These are phyloP conservation scores for Wallacemonas sp. DNA, from an alignment of 208 protist species.

Conservation along the genomic window DNA sequence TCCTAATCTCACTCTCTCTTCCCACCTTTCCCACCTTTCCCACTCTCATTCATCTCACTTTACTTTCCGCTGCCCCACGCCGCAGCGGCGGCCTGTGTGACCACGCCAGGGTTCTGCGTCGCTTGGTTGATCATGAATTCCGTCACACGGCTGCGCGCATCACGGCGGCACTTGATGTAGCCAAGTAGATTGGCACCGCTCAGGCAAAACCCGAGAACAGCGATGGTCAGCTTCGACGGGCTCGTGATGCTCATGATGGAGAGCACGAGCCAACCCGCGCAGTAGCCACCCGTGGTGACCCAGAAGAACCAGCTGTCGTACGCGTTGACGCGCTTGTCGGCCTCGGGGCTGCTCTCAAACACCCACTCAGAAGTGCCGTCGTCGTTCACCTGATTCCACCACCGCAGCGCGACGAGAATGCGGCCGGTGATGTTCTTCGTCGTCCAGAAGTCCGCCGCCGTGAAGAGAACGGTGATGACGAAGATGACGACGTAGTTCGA, in stretches of 20 bases:
- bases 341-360: constrained; percentile 89
- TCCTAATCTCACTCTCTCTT: neutral
- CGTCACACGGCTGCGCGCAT: constrained; percentile 63
- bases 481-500: constrained; percentile 77
- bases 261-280: constrained; percentile 58
- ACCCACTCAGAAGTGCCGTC: constrained; percentile 93
- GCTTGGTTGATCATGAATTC: constrained; percentile 64
- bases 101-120: constrained; percentile 40
- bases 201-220: constrained; percentile 55
- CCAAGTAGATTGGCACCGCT: constrained; percentile 71
- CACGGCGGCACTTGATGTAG: constrained; percentile 84
- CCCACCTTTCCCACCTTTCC: neutral
- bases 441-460: constrained; percentile 94
- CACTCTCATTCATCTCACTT: constrained; percentile 17
- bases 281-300: constrained; percentile 49
- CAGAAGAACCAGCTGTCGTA: constrained; percentile 91
- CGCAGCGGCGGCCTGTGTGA: constrained; percentile 41
- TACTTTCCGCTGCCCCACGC: constrained; percentile 26
- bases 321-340: constrained; percentile 59
- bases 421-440: constrained; percentile 96
- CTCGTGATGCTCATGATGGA: constrained; percentile 77
- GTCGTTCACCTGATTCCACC: constrained; percentile 95
- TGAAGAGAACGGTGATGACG: constrained; percentile 86
- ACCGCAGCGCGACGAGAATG: constrained; percentile 92
- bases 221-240: constrained; percentile 60